phyloP scores from a whole-genome alignment of 371 early-diverging fungal genomes.

The Mortierella polycephala region DNA sequence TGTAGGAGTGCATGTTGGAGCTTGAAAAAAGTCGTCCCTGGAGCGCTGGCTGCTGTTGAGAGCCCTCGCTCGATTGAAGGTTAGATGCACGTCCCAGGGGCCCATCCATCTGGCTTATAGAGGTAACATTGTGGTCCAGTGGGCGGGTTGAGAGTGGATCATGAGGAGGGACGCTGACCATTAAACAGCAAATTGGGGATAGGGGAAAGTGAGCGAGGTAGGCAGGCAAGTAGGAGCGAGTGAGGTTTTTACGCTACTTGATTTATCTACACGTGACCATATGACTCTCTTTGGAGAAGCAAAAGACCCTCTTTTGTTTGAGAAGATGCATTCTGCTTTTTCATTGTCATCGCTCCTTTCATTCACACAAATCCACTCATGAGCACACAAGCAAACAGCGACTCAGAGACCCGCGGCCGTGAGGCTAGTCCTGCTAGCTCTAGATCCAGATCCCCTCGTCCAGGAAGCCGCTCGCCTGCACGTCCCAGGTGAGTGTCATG shows the following conservation, averaged over 20 bases:
- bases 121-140: conserved; percentile 25
- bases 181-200: conserved; percentile 30
- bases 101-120: conserved; percentile 34
- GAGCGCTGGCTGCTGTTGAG: conserved; percentile 1
- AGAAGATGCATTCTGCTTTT: neutral
- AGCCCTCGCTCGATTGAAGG: conserved; percentile 12
- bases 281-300: too few species aligned
- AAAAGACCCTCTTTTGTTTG: too few species aligned
- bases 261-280: too few species aligned
- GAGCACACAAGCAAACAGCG: conserved; percentile 4
- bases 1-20: conserved; percentile 4
- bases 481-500: conserved; percentile 29
- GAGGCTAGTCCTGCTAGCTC: conserved; percentile 36
- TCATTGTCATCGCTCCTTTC: neutral
- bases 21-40: neutral
- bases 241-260: neutral
- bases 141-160: conserved; percentile 39
- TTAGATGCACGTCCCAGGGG: conserved; percentile 11
- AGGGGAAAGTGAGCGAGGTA: neutral
- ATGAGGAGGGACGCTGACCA: conserved; percentile 45
- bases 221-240: neutral
- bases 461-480: conserved; percentile 40
- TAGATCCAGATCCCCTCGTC: conserved; percentile 33
- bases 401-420: conserved; percentile 33
- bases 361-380: conserved; percentile 1